These are phyloP conservation scores for Oryza officinalis DNA, from an alignment of 176 grass and related monocot species.

Conservation along the genomic window DNA sequence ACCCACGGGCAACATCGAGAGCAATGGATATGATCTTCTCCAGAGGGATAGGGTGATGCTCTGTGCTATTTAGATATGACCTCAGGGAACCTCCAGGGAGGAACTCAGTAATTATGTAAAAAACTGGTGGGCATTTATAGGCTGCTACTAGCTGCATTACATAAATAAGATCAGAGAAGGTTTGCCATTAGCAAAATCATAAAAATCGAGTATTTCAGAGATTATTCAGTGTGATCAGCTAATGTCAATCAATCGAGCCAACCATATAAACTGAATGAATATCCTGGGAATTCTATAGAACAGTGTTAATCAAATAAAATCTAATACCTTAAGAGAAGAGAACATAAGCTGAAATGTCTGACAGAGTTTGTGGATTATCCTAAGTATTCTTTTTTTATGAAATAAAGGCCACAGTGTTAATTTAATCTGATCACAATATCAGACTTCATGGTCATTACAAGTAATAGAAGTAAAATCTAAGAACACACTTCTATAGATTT, in stretches of 20 bases:
- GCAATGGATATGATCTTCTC: constrained; percentile 58
- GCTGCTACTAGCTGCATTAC: constrained; percentile 66
- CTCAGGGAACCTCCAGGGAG: constrained; percentile 70
- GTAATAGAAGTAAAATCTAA: background rate
- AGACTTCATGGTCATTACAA: background rate
- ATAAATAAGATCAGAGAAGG: background rate
- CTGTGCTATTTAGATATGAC: constrained; percentile 59
- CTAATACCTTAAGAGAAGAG: background rate
- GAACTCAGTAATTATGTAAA: constrained; percentile 70
- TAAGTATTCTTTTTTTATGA: background rate
- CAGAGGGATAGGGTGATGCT: constrained; percentile 53
- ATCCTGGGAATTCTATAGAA: background rate
- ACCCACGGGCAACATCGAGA: constrained; percentile 55
- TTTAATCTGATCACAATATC: background rate
- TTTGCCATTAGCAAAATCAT: background rate
- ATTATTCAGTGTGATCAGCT: background rate
- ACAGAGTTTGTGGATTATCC: background rate
- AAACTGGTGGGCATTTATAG: constrained; percentile 54
- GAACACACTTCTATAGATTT: background rate
- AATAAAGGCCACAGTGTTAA: background rate
- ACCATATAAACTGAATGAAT: background rate
- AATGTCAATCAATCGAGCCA: background rate
- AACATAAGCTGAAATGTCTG: background rate
- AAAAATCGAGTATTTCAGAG: background rate
- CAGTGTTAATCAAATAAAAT: background rate